Evolutionary conservation across 2,329 filamentous ascomycete genomes (phyloP), one percentile per base, ranked within the genome.

Genomic region (Epichloe aotearoae): DNA sequence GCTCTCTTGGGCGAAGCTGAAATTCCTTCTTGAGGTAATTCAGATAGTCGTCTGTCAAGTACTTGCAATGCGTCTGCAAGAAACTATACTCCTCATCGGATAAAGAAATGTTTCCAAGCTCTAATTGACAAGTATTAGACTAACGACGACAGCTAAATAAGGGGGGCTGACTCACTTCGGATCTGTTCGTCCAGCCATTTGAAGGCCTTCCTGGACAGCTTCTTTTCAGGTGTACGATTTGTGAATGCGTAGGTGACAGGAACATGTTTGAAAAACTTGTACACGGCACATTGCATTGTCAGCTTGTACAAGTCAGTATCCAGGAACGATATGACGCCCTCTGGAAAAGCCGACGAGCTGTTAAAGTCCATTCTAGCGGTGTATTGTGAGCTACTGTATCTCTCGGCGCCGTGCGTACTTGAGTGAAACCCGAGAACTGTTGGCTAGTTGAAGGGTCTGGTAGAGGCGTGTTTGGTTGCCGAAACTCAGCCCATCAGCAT

Each of bases 201-300:
- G 68, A 88, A 95, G 34, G 88, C 93, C 51, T 76, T 77, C 58
- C 88, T 80, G 26, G 82, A 95, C 53, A 98, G 74, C 65, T 90
- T 89, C 81, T 96, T 95, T 54, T 95, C 82, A 7, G 88, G 88
- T 1, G 93, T 98, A 47, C 93, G 85, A 66, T 98, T 98, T 48
- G 89, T 97, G 70, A 94, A 96, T 53, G 86, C 82, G 64, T 97
- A 98, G 3, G 87, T 89, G 52, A 97, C 93, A 43, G 83, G 79
- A 60, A 82, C 72, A 52, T 90, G 76, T 36, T 84, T 84, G 67
- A 95, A 97, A 72, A 90, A 94, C 68, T 94, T 94, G 58, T 94
- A 78, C 57, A 97, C 84, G 54, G 89, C 89, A 64, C 87, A 95
- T 83, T 98, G 93, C 93, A 98, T 98, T 19, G 93, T 98, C 68